Evolutionary conservation across 306 rosid species (phyloP), one percentile per base, ranked within the genome.

Genomic region (Fagus sylvatica): DNA sequence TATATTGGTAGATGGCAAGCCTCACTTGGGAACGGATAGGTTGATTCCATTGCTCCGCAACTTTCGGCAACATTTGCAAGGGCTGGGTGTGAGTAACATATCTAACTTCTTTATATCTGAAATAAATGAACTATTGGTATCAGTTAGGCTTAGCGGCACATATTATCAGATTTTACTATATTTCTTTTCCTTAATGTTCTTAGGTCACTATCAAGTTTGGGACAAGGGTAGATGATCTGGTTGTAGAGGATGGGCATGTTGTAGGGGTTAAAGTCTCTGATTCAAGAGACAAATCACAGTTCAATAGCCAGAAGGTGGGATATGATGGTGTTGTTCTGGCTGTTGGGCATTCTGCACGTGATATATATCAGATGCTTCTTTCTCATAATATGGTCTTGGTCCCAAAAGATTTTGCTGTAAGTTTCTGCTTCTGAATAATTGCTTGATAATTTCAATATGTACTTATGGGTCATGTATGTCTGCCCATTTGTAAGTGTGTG

Each of bases 331-430:
- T 91, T 77, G 83, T 95, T 85, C 86, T 95, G 81, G 98, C 98
- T 36, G 97, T 95, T 75, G 98, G 98, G 71, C 98, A 95, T 92
- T 95, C 98, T 83, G 98, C 98, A 40, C 96, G 98, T 53, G 98
- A 95, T 84, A 72, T 80, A 28, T 95, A 95, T 85, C 90, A 89
- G 80, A 86, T 88, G 86, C 98, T 95, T 86, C 82, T 86, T 83
- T 86, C 93, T 79, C 98, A 92, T 85, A 82, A 91, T 68, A 78
- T 95, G 78, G 88, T 82, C 73, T 83, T 95, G 91, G 78, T 84
- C 56, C 96, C 96, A 9, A 95, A 91, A 81, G 98, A 92, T 84
- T 92, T 95, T 87, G 54, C 98, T 55, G 98, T 95, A 83, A 88
- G 98, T 92, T 81, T 78, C 73, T 71, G 62, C 17, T 70, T 70